These are phyloP conservation scores for Annulohypoxylon nitens DNA, from an alignment of 495 filamentous ascomycete genomes.

Conservation along the genomic window DNA sequence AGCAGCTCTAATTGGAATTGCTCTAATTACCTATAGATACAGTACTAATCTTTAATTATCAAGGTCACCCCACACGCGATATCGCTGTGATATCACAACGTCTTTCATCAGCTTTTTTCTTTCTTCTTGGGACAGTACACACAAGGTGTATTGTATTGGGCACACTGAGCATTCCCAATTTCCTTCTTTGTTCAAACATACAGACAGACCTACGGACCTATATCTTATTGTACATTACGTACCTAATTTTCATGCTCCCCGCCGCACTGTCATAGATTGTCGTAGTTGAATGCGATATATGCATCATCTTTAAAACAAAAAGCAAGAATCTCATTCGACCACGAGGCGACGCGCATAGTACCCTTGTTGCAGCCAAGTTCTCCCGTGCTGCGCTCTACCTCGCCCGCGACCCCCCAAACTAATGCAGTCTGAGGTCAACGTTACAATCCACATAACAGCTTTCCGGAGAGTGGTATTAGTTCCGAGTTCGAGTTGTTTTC, in stretches of 20 bases:
- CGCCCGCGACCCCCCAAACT: slow-evolving; percentile 32
- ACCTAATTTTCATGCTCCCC: slow-evolving; percentile 11
- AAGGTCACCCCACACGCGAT: slow-evolving; percentile 24
- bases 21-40: not conserved
- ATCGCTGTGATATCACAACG: slow-evolving; percentile 15
- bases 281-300: slow-evolving; percentile 25
- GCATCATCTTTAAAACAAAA: slow-evolving; percentile 12
- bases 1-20: not conserved
- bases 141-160: not conserved
- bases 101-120: not conserved
- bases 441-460: slow-evolving; percentile 46
- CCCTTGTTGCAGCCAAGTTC: slow-evolving; percentile 41
- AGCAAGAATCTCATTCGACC: slow-evolving; percentile 38
- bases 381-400: slow-evolving; percentile 31
- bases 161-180: not conserved
- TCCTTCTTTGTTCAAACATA: not conserved
- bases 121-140: not conserved
- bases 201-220: not conserved
- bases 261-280: slow-evolving; percentile 8
- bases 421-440: slow-evolving; percentile 51
- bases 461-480: slow-evolving; percentile 31
- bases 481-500: slow-evolving; percentile 24
- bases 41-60: not conserved
- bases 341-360: slow-evolving; percentile 48
- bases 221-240: not conserved